A percentile compares a stretch with the other conserved stretches of the same genome.
Evolutionary conservation across 164 flowering plant species (phyloP).

Genomic region (Stephania yunnanensis): DNA sequence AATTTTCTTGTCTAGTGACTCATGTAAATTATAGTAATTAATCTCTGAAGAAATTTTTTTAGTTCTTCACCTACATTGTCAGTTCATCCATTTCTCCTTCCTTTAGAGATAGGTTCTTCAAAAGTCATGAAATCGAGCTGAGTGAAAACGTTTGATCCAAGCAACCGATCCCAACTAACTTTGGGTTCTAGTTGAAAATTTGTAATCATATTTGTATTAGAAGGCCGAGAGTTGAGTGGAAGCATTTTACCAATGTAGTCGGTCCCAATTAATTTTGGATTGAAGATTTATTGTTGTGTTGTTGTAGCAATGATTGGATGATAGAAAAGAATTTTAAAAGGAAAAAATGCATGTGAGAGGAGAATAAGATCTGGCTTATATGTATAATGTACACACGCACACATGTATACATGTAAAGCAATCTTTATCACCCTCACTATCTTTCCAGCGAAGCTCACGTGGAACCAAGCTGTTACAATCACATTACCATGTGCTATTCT

Average conservation of each 20-base stretch:
- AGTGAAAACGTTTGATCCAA: too few relatives aligned
- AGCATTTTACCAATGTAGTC: too few relatives aligned
- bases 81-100: too few relatives aligned
- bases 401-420: not conserved
- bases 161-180: too few relatives aligned
- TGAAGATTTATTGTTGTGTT: too few relatives aligned
- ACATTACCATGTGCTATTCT: slow-evolving; percentile 28
- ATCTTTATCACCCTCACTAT: slow-evolving; percentile 9
- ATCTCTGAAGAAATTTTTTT: not conserved
- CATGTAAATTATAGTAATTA: slow-evolving; percentile 19
- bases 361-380: slow-evolving; percentile 19
- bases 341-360: slow-evolving; percentile 13
- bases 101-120: too few relatives aligned
- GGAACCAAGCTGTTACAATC: slow-evolving; percentile 23
- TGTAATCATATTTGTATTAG: too few relatives aligned
- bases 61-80: not conserved
- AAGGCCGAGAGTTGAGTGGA: too few relatives aligned
- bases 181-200: too few relatives aligned
- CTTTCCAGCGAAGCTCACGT: slow-evolving; percentile 31
- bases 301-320: slow-evolving; percentile 23
- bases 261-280: too few relatives aligned
- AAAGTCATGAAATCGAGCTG: too few relatives aligned
- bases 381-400: not conserved
- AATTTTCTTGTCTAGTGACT: not conserved
- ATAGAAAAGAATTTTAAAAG: slow-evolving; percentile 19